Evolutionary conservation across 1,139 yeast species (phyloP).

Genomic region (Pichiaceae sp.): DNA sequence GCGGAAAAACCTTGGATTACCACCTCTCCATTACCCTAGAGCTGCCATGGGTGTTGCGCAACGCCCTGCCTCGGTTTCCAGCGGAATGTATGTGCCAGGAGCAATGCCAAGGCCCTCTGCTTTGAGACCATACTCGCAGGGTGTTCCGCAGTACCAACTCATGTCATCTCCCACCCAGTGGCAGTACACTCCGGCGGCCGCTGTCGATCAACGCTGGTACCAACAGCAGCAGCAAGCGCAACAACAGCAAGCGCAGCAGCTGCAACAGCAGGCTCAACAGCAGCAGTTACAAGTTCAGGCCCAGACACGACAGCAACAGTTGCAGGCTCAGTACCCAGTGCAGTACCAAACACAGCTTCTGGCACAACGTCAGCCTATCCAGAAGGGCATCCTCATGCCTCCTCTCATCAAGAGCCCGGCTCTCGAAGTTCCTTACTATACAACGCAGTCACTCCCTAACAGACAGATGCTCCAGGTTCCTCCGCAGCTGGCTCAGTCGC

Average conservation of each 20-base stretch:
- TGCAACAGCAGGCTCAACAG: neutral
- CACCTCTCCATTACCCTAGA: too few relatives aligned
- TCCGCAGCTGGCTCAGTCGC: neutral
- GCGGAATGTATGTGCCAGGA: too few relatives aligned
- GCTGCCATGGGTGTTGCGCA: too few relatives aligned
- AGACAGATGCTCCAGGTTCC: neutral
- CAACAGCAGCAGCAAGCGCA: too few relatives aligned
- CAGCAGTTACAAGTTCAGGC: neutral
- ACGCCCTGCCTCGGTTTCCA: neutral
- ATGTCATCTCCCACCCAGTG: neutral
- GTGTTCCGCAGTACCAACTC: neutral
- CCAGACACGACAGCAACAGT: neutral
- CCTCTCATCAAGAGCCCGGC: neutral
- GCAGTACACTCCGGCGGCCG: too few relatives aligned
- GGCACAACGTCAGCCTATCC: neutral
- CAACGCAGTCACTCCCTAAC: neutral
- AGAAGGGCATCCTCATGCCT: neutral
- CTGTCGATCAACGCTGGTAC: too few relatives aligned
- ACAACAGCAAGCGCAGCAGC: neutral
- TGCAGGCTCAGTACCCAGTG: neutral
- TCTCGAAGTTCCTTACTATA: neutral
- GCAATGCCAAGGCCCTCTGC: too few relatives aligned
- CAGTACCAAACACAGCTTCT: neutral
- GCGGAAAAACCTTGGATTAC: neutral
- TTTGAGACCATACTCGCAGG: too few relatives aligned